These are phyloP conservation scores for Ocimum tenuiflorum DNA, from an alignment of 257 asterid species.

Conservation along the genomic window DNA sequence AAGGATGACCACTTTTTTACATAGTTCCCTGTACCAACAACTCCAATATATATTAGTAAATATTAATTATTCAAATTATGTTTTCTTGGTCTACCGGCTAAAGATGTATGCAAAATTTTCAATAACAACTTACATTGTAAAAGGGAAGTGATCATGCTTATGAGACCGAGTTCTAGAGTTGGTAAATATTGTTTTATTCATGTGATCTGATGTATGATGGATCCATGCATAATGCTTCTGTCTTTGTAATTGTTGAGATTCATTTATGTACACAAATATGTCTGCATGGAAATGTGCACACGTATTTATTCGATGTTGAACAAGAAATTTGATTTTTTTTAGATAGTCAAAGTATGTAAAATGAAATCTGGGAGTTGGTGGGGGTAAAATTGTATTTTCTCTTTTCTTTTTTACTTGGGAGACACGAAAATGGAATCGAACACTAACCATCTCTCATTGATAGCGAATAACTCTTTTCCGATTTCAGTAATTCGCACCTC, in stretches of 20 bases:
- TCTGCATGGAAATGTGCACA: neutral
- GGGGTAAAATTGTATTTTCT: slow-evolving; percentile 29
- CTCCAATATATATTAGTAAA: slow-evolving; percentile 27
- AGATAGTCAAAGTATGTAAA: slow-evolving; percentile 20
- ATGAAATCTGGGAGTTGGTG: slow-evolving; percentile 52
- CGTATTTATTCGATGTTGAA: slow-evolving; percentile 1
- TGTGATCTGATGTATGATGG: neutral
- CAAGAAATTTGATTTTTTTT: slow-evolving; percentile 2
- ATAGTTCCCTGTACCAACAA: slow-evolving; percentile 24
- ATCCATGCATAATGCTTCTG: no score
- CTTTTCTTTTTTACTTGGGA: no score
- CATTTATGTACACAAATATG: neutral
- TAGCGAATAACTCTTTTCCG: neutral
- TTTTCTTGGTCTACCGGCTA: slow-evolving; percentile 4
- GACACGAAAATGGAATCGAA: no score
- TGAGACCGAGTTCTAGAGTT: neutral
- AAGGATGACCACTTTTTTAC: slow-evolving; percentile 11
- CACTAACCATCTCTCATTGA: no score
- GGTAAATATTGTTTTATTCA: neutral
- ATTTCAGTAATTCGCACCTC: neutral
- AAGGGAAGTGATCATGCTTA: neutral
- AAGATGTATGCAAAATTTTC: neutral
- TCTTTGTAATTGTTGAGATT: neutral
- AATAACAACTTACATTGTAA: neutral
- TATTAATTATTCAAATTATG: neutral